Percentiles rank a stretch among this genome's conserved stretches.
phyloP scores from a whole-genome alignment of 2,329 filamentous ascomycete genomes.

The Cyclaneusma minus region DNA sequence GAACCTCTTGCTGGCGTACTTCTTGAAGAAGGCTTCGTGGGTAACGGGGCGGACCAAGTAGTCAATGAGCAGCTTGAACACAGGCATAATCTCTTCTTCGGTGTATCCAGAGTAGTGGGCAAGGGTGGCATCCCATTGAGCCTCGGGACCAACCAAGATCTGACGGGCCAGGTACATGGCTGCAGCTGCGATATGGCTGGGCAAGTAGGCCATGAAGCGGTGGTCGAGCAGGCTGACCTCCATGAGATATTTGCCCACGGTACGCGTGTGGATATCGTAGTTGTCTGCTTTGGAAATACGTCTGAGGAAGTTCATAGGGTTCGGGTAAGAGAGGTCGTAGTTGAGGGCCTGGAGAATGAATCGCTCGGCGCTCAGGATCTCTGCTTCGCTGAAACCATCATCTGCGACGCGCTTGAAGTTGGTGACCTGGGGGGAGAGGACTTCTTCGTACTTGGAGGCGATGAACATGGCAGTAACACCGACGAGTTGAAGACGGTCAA shows the following conservation, averaged over 20 bases:
- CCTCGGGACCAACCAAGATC: slow-evolving; percentile 53
- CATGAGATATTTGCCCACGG: slow-evolving; percentile 92
- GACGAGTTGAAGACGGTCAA: slow-evolving; percentile 90
- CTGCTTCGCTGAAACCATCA: slow-evolving; percentile 85
- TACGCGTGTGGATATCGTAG: slow-evolving; percentile 96
- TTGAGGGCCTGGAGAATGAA: slow-evolving; percentile 83
- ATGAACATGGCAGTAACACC: slow-evolving; percentile 99
- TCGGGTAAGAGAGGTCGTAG: slow-evolving; percentile 96
- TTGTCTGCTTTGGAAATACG: slow-evolving; percentile 98
- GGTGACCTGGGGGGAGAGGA: slow-evolving; percentile 87
- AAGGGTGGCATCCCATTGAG: slow-evolving; percentile 59
- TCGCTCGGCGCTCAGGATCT: slow-evolving; percentile 94
- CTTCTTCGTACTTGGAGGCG: slow-evolving; percentile 96
- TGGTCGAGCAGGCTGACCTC: slow-evolving; percentile 95
- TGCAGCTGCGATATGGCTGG: slow-evolving; percentile 79
- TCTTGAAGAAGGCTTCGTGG: slow-evolving; percentile 98
- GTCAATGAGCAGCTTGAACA: slow-evolving; percentile 89
- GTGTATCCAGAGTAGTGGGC: slow-evolving; percentile 85
- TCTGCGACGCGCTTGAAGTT: slow-evolving; percentile 96
- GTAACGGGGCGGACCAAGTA: slow-evolving; percentile 82
- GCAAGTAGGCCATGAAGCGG: slow-evolving; percentile 77
- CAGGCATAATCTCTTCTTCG: slow-evolving; percentile 83
- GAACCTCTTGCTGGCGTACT: slow-evolving; percentile 99
- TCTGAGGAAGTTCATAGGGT: slow-evolving; percentile 98
- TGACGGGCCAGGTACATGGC: slow-evolving; percentile 90